Percentiles rank a stretch among this genome's conserved stretches.
Conservation (phyloP, 2,329 filamentous ascomycete species). For the Diplocarpon rosae region DNA sequence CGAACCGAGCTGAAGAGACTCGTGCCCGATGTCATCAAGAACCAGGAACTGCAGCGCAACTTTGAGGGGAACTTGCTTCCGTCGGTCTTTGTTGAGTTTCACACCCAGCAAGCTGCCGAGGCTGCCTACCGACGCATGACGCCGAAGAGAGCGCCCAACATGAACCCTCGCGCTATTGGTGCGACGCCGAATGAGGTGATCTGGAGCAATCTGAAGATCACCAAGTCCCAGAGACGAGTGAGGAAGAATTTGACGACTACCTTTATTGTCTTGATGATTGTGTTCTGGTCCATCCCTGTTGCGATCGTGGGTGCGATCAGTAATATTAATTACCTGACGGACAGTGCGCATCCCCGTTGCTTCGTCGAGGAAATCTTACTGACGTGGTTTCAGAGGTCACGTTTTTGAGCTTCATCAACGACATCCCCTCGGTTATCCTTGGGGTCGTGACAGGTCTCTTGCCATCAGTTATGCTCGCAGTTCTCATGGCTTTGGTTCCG, state of each 20-base stretch:
- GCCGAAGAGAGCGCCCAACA: constrained; percentile 68
- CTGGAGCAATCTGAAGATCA: constrained; percentile 74
- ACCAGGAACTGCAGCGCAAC: constrained; percentile 53
- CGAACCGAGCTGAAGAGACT: constrained; percentile 67
- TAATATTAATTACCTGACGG: constrained; percentile 63
- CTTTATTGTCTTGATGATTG: constrained; percentile 63
- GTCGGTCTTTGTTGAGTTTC: constrained; percentile 84
- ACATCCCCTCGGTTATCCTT: constrained; percentile 56
- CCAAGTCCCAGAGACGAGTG: constrained; percentile 70
- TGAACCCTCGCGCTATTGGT: constrained; percentile 74
- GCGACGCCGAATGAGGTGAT: constrained; percentile 72
- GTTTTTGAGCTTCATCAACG: constrained; percentile 64
- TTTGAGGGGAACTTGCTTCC: constrained; percentile 46
- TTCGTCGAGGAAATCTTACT: not conserved
- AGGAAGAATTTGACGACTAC: constrained; percentile 55
- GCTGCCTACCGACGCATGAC: constrained; percentile 73
- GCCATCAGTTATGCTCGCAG: constrained; percentile 64
- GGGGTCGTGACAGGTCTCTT: constrained; percentile 78
- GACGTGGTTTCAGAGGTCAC: constrained; percentile 32
- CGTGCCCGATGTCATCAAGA: constrained; percentile 56
- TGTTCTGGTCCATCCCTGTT: constrained; percentile 74
- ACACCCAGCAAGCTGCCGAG: constrained; percentile 70
- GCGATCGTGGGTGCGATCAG: constrained; percentile 76
- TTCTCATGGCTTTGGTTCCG: constrained; percentile 79
- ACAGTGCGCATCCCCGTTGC: constrained; percentile 21